A percentile compares a stretch with the other conserved stretches of the same genome.
phyloP scores from a whole-genome alignment of 805 yeast genomes.

The Sungouiella thailandica region DNA sequence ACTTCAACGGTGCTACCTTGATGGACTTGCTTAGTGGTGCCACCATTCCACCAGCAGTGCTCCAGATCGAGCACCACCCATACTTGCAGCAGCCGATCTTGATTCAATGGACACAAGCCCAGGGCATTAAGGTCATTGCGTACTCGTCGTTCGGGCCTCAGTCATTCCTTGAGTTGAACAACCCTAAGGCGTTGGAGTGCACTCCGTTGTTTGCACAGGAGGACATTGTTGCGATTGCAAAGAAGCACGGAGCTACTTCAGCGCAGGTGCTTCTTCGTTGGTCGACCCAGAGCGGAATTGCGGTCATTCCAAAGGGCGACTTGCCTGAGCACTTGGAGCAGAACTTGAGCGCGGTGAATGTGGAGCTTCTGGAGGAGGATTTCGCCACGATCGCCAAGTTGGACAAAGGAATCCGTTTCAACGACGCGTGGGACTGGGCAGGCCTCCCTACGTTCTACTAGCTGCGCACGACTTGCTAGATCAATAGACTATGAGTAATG shows the following conservation, averaged over 20 bases:
- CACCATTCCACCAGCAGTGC: background rate
- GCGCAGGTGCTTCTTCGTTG: slow-evolving; percentile 75
- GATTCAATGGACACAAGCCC: slow-evolving; percentile 51
- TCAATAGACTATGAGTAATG: no score
- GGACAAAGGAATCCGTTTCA: background rate
- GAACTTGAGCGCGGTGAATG: slow-evolving; percentile 55
- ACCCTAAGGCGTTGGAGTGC: slow-evolving; percentile 46
- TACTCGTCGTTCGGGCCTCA: slow-evolving; percentile 86
- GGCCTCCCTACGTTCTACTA: background rate
- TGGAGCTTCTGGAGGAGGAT: slow-evolving; percentile 41
- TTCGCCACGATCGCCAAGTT: slow-evolving; percentile 5
- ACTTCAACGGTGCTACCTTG: background rate
- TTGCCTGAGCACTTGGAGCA: slow-evolving; percentile 56
- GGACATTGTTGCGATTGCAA: slow-evolving; percentile 50
- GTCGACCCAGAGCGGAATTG: slow-evolving; percentile 76
- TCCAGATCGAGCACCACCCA: slow-evolving; percentile 1
- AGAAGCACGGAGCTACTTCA: slow-evolving; percentile 48
- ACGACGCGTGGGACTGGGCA: background rate
- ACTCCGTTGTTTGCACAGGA: slow-evolving; percentile 57
- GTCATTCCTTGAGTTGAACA: slow-evolving; percentile 65
- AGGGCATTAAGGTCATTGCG: slow-evolving; percentile 65
- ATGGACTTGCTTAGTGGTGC: background rate
- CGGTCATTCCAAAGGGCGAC: slow-evolving; percentile 79
- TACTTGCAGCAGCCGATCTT: slow-evolving; percentile 19
- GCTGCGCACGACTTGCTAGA: no score